Evolutionary conservation across 495 filamentous ascomycete species (phyloP).

Genomic region (Aspergillus bridgeri): DNA sequence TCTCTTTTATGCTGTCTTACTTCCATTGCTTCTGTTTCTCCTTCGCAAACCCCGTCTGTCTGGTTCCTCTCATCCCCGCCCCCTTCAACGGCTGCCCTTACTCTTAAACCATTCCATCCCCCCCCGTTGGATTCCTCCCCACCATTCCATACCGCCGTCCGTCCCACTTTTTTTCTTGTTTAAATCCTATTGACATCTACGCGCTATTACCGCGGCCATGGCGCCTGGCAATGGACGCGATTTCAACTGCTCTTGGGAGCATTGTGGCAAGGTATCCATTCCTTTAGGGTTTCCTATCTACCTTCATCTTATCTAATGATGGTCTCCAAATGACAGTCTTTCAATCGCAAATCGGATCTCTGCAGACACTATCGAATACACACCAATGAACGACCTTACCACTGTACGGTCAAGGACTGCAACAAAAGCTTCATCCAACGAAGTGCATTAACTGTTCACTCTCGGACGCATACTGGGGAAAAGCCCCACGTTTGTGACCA

Average conservation of each 20-base stretch:
- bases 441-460: constrained; percentile 83
- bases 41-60: background rate
- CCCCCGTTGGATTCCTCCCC: background rate
- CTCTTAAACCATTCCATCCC: constrained; percentile 8
- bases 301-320: background rate
- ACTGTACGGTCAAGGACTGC: constrained; percentile 65
- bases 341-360: constrained; percentile 91
- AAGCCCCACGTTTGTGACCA: constrained; percentile 84
- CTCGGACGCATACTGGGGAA: constrained; percentile 82
- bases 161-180: constrained; percentile 15
- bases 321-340: constrained; percentile 54
- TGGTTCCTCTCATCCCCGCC: background rate
- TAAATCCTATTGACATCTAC: constrained; percentile 4
- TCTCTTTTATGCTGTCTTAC: background rate
- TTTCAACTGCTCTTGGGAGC: constrained; percentile 47
- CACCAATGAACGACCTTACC: constrained; percentile 83
- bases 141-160: constrained; percentile 4
- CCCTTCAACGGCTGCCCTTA: background rate
- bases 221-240: constrained; percentile 44
- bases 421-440: constrained; percentile 89
- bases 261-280: constrained; percentile 42
- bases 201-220: constrained; percentile 26
- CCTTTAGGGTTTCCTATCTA: background rate
- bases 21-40: background rate
- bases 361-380: constrained; percentile 87